Conservation (phyloP, 1,284 basidiomycete species). For the Ustilago hordei region DNA sequence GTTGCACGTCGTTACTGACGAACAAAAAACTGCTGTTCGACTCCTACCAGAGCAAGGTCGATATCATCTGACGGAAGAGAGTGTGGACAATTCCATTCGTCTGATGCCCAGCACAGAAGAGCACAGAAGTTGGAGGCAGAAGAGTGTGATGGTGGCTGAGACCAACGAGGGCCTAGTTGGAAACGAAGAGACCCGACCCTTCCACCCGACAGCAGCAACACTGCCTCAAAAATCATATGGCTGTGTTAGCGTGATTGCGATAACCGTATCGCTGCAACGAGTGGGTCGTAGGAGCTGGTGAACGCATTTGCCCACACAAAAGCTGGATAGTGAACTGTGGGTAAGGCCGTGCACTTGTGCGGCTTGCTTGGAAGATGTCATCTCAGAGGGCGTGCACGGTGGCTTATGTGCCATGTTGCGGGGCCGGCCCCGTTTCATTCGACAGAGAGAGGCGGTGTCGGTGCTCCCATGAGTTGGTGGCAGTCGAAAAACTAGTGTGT, state of each 20-base stretch:
- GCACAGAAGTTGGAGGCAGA: neutral
- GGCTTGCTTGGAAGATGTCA: neutral
- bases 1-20: neutral
- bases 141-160: too few species aligned
- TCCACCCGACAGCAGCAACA: neutral
- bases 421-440: slow-evolving; percentile 1
- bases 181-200: too few species aligned
- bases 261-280: neutral
- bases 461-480: neutral
- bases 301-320: neutral
- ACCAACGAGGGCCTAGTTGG: too few species aligned
- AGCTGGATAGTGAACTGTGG: neutral
- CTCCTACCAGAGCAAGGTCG: too few species aligned
- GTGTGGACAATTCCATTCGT: neutral
- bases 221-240: neutral
- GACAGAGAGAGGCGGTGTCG: neutral
- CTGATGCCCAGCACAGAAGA: neutral
- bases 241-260: neutral
- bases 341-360: neutral
- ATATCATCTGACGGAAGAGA: too few species aligned
- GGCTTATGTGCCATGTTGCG: neutral
- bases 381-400: neutral
- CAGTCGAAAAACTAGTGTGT: neutral
- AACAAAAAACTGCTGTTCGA: too few species aligned
- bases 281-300: neutral